Base-by-base conservation (phyloP, 371 early-diverging fungal species). In the Mortierella sp. region DNA sequence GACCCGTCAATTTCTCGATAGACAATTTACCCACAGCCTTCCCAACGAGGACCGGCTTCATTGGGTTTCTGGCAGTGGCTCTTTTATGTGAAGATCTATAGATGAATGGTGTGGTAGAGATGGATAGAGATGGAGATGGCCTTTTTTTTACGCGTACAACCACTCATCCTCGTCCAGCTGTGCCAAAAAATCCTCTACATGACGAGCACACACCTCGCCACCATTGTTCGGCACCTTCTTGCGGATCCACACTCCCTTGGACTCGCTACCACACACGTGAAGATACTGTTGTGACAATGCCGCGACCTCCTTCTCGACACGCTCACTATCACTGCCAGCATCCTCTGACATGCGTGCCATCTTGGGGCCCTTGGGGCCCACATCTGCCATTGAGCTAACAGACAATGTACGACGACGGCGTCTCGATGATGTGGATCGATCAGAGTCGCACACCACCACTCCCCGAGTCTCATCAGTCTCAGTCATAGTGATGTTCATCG, bases 131-230 rank as follows among this genome's bases (percentile, higher is more conserved):
- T n/a, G n/a, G n/a, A n/a, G n/a, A n/a, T n/a, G n/a, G n/a, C n/a
- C 34, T 34, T 34, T 34, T 34, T 10, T 34, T 34, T 43, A 9
- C 16, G 3, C 16, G 3, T 49, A 7, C 16, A 14, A 14, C 25
- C 17, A 45, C 19, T 10, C 46, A 9, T 45, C 47, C 27, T 50
- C 52, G 22, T 47, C 73, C 80, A 84, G 78, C 51, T 84, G 82
- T 19, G 54, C 60, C 46, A 84, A 84, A 64, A 85, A 86, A 27
- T 65, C 63, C 49, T 85, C 83, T n/a, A 86, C 41, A 10, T 68
- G 79, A 13, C 58, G 54, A 0, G 86, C 85, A 4, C 85, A 85
- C 9, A 88, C 79, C 52, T 81, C 84, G 13, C 88, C 88, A 5
- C 88, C 88, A 28, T 88, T 81, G 48, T 88, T 83, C 16, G 80